These are phyloP conservation scores for Coemansia erecta DNA, from an alignment of 192 early-diverging fungal species.

Conservation along the genomic window DNA sequence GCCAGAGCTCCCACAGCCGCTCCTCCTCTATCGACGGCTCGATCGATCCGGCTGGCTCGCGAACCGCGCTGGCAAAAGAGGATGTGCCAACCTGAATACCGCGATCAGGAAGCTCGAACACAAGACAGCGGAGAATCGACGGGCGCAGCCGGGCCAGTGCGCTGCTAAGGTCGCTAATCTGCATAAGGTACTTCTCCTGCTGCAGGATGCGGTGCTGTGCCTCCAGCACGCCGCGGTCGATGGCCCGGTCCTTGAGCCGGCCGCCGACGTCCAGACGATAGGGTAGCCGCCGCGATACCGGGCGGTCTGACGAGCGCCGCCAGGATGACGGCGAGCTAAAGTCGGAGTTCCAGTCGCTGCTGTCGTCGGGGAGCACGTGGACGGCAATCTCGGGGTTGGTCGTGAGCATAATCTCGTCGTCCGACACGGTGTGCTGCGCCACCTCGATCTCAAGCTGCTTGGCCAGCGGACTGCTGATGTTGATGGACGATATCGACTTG, in stretches of 20 bases:
- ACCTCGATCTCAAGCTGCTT: conserved; percentile 29
- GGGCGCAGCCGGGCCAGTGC: conserved; percentile 43
- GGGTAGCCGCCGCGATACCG: conserved; percentile 25
- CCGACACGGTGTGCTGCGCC: conserved; percentile 30
- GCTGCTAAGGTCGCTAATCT: conserved; percentile 45
- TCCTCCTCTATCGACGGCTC: conserved; percentile 53
- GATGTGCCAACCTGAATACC: conserved; percentile 44
- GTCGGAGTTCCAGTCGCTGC: conserved; percentile 57
- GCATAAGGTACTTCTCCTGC: conserved; percentile 49
- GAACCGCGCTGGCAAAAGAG: conserved; percentile 38
- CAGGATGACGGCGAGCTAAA: conserved; percentile 55
- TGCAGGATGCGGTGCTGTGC: conserved; percentile 50
- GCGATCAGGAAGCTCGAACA: conserved; percentile 52
- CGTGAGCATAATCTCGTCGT: conserved; percentile 37
- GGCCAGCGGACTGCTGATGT: conserved; percentile 26
- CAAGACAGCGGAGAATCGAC: conserved; percentile 49
- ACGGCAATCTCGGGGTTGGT: conserved; percentile 27
- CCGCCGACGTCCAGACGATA: conserved; percentile 25
- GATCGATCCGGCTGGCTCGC: conserved; percentile 46
- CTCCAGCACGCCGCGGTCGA: conserved; percentile 51
- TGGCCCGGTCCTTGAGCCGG: conserved; percentile 50
- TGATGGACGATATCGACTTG: conserved; percentile 38
- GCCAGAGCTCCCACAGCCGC: conserved; percentile 55
- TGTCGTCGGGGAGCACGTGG: conserved; percentile 47
- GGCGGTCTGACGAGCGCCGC: conserved; percentile 43